A percentile compares a stretch with the other conserved stretches of the same genome.
Conservation (phyloP, 306 rosid genomes). For the Gastrolobium bilobum region DNA sequence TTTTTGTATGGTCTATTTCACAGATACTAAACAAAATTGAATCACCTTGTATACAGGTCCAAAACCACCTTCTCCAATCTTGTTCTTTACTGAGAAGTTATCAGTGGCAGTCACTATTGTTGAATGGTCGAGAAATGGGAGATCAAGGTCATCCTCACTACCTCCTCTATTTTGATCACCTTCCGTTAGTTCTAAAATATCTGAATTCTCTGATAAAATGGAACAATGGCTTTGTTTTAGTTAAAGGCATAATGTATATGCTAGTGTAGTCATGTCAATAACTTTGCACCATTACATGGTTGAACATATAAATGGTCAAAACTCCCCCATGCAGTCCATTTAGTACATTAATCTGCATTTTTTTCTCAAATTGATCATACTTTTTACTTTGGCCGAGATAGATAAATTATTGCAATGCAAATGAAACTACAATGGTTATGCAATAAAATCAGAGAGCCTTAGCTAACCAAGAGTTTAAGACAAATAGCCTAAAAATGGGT, state of each 20-base stretch:
- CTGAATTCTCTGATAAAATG: background rate
- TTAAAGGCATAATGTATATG: background rate
- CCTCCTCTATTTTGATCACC: background rate
- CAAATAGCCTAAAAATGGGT: background rate
- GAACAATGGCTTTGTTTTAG: background rate
- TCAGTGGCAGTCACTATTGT: background rate
- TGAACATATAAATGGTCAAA: background rate
- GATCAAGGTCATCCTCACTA: background rate
- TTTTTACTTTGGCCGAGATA: background rate
- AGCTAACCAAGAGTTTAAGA: background rate
- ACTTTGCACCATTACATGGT: background rate
- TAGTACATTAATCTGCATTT: background rate
- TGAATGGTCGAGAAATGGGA: background rate
- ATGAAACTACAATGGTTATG: background rate
- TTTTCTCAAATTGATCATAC: background rate
- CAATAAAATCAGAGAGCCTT: background rate
- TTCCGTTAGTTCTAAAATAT: no score
- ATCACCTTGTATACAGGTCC: background rate
- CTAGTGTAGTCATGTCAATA: background rate
- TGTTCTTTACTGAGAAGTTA: background rate
- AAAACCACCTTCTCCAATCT: slow-evolving; percentile 39
- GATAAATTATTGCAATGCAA: background rate
- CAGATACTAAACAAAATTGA: background rate
- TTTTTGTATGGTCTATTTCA: background rate
- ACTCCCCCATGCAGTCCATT: background rate